Base-by-base conservation (phyloP, 495 filamentous ascomycete species). In the Astrothelium subdiscretum region DNA sequence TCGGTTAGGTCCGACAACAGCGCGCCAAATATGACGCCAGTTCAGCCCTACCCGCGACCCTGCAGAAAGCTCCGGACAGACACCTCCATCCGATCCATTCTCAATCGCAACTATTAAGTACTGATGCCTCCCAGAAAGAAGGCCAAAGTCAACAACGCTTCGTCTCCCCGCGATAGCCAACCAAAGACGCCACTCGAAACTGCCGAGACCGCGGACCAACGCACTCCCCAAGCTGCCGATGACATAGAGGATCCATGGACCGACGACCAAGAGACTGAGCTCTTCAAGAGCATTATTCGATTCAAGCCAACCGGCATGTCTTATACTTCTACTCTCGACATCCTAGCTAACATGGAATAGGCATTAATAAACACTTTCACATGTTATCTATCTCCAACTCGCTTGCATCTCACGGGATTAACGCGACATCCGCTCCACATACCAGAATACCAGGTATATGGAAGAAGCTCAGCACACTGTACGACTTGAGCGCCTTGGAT, bases 341-440 rank as follows among this genome's bases (percentile, higher is more conserved):
- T 6, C 27, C 40, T 57, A 13, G 40, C 13, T 57, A 64, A 57
- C 48, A 66, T 62, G 35, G 42, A 27, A 31, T 62, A 96, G 92
- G 92, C 58, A 86, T 98, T 78, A 92, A 98, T 77, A 97, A 95
- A 74, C 92, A 97, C 75, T 97, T 98, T 72, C 89, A 90, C 26
- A 92, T 97, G 78, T 85, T 97, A 62, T 85, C 90, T 2, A 91
- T 98, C 32, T 87, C 89, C 18, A 85, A 94, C 62, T 85, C 89
- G 68, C 80, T 98, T 64, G 86, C 87, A 64, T 90, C 88, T 67
- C 90, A 96, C 72, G 92, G 91, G 62, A 90, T 91, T 74, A 85
- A 87, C 62, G 83, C 85, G 1, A 71, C 76, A 18, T 73, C 80
- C 57, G 66, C 74, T 57, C 81, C 84, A 15, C 94, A 98, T 77